Conservation (phyloP, 2,329 filamentous ascomycete genomes). For the Diaporthe capsici region DNA sequence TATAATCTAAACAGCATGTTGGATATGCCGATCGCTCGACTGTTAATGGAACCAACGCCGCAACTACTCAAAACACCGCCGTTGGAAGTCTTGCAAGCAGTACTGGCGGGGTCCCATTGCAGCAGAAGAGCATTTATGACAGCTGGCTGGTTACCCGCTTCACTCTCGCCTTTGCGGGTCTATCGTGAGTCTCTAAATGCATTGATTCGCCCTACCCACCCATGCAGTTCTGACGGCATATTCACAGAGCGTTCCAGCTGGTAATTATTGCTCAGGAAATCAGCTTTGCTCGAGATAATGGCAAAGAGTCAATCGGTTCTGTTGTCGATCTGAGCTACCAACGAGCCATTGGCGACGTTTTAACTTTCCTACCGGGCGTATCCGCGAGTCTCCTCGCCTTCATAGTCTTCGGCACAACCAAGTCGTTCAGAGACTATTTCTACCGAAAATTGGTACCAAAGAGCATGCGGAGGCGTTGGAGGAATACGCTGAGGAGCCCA, state of each 20-base stretch:
- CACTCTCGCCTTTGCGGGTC: slow-evolving; percentile 57
- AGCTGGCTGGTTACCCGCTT: slow-evolving; percentile 61
- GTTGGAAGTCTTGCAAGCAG: slow-evolving; percentile 42
- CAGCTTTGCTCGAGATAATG: slow-evolving; percentile 49
- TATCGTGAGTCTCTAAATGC: slow-evolving; percentile 50
- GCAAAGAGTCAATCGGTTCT: slow-evolving; percentile 48
- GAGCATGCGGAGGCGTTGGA: slow-evolving; percentile 36
- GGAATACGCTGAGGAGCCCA: slow-evolving; percentile 12
- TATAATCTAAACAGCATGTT: slow-evolving; percentile 44
- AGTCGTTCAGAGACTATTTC: slow-evolving; percentile 51
- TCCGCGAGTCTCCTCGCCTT: slow-evolving; percentile 54
- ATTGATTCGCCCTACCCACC: not conserved
- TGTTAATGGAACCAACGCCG: not conserved
- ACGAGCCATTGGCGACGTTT: slow-evolving; percentile 50
- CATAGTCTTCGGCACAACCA: slow-evolving; percentile 58
- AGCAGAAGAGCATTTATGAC: slow-evolving; percentile 56
- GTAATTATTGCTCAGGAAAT: slow-evolving; percentile 56
- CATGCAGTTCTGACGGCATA: not conserved
- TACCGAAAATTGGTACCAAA: slow-evolving; percentile 45
- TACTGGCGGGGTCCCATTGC: slow-evolving; percentile 38
- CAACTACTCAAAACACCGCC: slow-evolving; percentile 39
- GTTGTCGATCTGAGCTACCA: slow-evolving; percentile 50
- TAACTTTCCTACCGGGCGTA: slow-evolving; percentile 56
- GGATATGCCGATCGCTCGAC: slow-evolving; percentile 48
- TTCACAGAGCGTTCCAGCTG: slow-evolving; percentile 53